Base-by-base conservation (phyloP, 2,329 filamentous ascomycete species). In the Penicillium sp. region DNA sequence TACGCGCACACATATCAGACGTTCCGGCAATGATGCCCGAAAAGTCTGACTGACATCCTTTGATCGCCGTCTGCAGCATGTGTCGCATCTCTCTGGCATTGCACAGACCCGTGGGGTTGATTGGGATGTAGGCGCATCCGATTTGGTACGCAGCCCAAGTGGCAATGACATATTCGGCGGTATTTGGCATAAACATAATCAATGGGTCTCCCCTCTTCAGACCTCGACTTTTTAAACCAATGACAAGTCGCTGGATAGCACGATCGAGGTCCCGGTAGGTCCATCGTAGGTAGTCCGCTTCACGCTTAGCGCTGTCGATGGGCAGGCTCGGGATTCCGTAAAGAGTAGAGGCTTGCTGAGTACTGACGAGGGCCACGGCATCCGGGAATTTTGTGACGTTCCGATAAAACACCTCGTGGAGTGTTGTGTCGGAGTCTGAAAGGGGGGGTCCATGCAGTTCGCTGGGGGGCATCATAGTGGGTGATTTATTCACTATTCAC, bases 111-210 rank as follows among this genome's bases (percentile, higher is more conserved):
- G 49, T 57, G 12, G 60, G 60, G 35, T 56, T 58, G 37, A 62
- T 53, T 34, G 60, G 58, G 21, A 62, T 48, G 25, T 60, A 45
- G 12, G 38, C 29, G n/a, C 52, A 57, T 12, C 55, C 60, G 32
- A 62, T 58, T 23, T 42, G 52, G 34, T 62, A 60, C 10, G 55
- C 55, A n/a, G 58, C 60, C 60, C 52, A 60, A 1, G 55, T 58
- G 9, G 55, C 37, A 25, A 60, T 57, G 6, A 62, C 55, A 51
- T 56, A 60, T 40, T 62, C 60, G 18, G 53, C 60, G 9, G 38
- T 48, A 44, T 62, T 62, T 25, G 44, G n/a, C n/a, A 46, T 34
- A 15, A 46, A 46, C 6, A 46, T 32, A 6, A 46, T 6, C 44
- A 46, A 35, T 35, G n/a, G n/a, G n/a, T 46, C 31, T 2, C 44